Evolutionary conservation across 2,329 filamentous ascomycete species (phyloP), one percentile per base, ranked within the genome.

Genomic region (Emericellopsis atlantica): DNA sequence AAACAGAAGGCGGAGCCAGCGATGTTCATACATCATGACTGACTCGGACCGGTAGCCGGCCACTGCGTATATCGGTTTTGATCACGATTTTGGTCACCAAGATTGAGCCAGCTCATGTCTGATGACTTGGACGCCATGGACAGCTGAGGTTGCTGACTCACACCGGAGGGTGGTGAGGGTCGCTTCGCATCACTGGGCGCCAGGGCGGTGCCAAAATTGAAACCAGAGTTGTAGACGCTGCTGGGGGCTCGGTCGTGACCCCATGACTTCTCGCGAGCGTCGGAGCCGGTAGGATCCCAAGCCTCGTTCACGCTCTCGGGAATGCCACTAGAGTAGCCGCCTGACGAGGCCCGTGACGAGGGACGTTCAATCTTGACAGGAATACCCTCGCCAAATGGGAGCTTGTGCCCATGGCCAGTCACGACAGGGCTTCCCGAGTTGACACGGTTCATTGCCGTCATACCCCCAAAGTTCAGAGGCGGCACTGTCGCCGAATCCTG

Each of bases 91-190:
- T 57, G 54, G 32, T 72, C 72, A 37, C 77, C 79, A 15, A 88
- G 67, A 53, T 88, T 87, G 47, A 89, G 61, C 84, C 84, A 89
- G 60, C 81, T 85, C 80, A 88, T 84, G 56, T 88, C 84, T 39
- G 70, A 71, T 11, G 71, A 69, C 6, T 64, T 65, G 22, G 66
- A 56, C 37, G 72, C 65, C 58, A 62, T 68, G 18, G 62, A 58
- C 24, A 74, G 61, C 49, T 72, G 71, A 15, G 69, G 69, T 48
- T 72, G 69, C 40, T 57, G 60, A 53, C 64, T 71, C 43, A 69
- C 54, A 35, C 59, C 60, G 24, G 54, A 51, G 32, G 55, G 50
- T 15, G 56, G 50, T 24, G 55, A 52, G 32, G 55, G 50, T 15
- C 55, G 50, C n/a, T 56, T 51, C 26, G 54, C 49, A 3, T 53